A percentile compares a stretch with the other conserved stretches of the same genome.
Conservation (phyloP, 1,284 basidiomycete species). For the Ceratobasidium sp. region DNA sequence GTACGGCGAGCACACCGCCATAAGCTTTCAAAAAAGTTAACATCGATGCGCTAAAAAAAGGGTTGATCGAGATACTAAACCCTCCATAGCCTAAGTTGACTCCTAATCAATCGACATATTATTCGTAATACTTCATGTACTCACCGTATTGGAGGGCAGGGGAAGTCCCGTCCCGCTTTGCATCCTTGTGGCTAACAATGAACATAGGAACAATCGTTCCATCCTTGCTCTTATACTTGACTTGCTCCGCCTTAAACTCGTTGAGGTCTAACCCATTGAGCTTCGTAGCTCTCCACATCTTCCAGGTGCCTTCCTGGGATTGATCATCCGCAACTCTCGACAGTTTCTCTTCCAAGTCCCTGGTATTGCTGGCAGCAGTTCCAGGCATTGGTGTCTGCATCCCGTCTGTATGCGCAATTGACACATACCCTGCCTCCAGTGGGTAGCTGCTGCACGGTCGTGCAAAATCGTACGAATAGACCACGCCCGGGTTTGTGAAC, state of each 20-base stretch:
- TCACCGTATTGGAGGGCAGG: slow-evolving; percentile 84
- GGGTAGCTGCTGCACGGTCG: slow-evolving; percentile 47
- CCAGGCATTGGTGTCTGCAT: slow-evolving; percentile 34
- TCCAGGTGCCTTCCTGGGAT: slow-evolving; percentile 66
- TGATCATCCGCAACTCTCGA: not conserved
- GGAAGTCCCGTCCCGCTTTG: slow-evolving; percentile 79
- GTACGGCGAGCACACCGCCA: slow-evolving; percentile 78
- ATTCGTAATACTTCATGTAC: slow-evolving; percentile 48
- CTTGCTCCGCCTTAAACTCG: slow-evolving; percentile 81
- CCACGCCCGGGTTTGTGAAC: slow-evolving; percentile 81
- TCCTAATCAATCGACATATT: not conserved
- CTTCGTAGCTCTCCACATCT: slow-evolving; percentile 70
- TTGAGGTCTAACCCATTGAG: slow-evolving; percentile 76
- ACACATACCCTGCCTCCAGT: slow-evolving; percentile 53
- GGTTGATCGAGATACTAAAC: slow-evolving; percentile 79
- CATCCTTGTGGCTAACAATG: slow-evolving; percentile 81
- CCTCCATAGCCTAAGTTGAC: slow-evolving; percentile 77
- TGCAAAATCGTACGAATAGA: slow-evolving; percentile 73
- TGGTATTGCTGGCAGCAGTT: not conserved
- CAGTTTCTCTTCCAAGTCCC: not conserved
- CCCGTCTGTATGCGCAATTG: slow-evolving; percentile 31
- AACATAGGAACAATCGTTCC: slow-evolving; percentile 90
- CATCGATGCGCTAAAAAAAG: slow-evolving; percentile 79
- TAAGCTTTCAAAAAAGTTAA: slow-evolving; percentile 84
- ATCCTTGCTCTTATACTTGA: slow-evolving; percentile 80